A percentile compares a stretch with the other conserved stretches of the same genome.
These are phyloP conservation scores for Baeospora myosura DNA, from an alignment of 1,284 basidiomycete species.

Conservation along the genomic window DNA sequence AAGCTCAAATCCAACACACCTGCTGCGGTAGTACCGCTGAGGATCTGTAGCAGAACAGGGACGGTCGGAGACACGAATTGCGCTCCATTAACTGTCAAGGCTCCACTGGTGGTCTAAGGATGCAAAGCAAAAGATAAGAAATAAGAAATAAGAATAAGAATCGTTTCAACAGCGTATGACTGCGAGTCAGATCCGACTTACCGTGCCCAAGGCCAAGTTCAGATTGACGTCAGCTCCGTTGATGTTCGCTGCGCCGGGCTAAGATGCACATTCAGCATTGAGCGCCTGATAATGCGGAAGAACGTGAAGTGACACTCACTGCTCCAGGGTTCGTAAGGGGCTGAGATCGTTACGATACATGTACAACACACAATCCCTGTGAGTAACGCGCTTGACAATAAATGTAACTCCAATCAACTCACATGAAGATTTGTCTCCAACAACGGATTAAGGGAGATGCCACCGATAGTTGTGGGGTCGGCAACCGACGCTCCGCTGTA, in stretches of 20 bases:
- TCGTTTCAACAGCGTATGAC: constrained; percentile 1
- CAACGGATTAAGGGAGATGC: constrained; percentile 11
- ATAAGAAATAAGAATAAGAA: background rate
- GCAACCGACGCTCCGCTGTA: constrained; percentile 29
- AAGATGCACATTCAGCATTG: background rate
- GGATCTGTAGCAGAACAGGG: constrained; percentile 20
- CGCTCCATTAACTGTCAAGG: constrained; percentile 10
- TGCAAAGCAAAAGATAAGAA: too few species aligned
- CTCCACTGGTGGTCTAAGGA: background rate
- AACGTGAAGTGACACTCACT: constrained; percentile 3
- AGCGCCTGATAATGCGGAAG: background rate
- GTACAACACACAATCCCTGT: background rate
- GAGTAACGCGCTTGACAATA: background rate
- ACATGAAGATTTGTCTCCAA: constrained; percentile 18
- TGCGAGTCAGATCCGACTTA: too few species aligned
- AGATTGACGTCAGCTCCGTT: constrained; percentile 25
- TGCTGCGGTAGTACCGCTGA: constrained; percentile 7
- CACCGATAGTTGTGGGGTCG: constrained; percentile 21
- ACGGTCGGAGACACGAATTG: constrained; percentile 15
- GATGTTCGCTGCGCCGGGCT: constrained; percentile 19
- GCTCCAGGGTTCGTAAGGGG: constrained; percentile 18
- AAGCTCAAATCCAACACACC: background rate
- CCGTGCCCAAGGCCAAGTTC: constrained; percentile 19
- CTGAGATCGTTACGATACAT: too few species aligned
- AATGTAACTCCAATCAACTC: background rate